phyloP scores from a whole-genome alignment of 75 land plant species.

The Pinus taeda region DNA sequence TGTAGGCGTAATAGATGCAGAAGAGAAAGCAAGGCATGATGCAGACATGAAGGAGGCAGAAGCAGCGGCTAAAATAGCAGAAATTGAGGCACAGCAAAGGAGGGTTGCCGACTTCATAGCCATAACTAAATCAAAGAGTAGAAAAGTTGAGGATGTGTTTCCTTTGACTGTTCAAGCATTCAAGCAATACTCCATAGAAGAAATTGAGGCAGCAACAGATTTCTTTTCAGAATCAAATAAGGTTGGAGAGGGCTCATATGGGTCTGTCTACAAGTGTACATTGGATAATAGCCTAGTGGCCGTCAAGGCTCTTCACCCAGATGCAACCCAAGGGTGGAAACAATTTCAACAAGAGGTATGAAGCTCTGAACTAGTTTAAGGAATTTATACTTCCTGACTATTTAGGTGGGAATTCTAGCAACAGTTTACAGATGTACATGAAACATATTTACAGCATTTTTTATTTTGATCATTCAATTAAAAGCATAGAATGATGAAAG shows the following conservation, averaged over 20 bases:
- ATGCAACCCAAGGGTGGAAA: conserved; percentile 4
- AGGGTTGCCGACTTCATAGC: conserved; percentile 36
- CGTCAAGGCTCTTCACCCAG: conserved; percentile 56
- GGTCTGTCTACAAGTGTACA: conserved; percentile 75
- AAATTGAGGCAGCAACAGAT: conserved; percentile 66
- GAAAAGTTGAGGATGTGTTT: conserved; percentile 26
- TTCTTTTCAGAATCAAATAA: conserved; percentile 50
- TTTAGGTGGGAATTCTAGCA: background rate
- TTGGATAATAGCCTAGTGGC: conserved; percentile 68
- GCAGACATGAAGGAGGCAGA: conserved; percentile 46
- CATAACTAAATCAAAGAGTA: conserved; percentile 24
- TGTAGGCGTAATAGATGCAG: conserved; percentile 31
- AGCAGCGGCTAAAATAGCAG: conserved; percentile 28
- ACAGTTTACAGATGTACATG: background rate
- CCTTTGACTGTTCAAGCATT: conserved; percentile 31
- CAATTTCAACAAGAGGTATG: conserved; percentile 6
- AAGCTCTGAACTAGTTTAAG: background rate
- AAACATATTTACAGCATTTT: background rate
- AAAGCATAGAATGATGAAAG: background rate
- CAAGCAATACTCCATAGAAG: conserved; percentile 43
- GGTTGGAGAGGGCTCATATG: conserved; percentile 84
- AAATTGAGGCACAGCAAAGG: conserved; percentile 28
- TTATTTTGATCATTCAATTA: background rate
- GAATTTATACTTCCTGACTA: background rate
- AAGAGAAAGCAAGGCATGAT: conserved; percentile 33